phyloP scores from a whole-genome alignment of 2,329 filamentous ascomycete genomes.

The Raffaelea albimanens region DNA sequence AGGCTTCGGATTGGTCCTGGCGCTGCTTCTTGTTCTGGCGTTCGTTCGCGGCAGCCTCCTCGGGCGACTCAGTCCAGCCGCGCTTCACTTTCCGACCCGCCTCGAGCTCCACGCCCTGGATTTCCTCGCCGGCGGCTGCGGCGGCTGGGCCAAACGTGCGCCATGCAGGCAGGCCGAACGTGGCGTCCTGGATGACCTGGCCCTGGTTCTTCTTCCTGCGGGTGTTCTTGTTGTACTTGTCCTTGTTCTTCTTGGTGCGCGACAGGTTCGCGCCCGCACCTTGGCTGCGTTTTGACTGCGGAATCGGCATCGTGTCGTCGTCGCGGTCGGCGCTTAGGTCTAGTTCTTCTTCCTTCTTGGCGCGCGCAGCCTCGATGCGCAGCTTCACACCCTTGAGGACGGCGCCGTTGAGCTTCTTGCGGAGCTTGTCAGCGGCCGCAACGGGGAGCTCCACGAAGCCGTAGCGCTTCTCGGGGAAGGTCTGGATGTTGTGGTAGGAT shows the following conservation, averaged over 20 bases:
- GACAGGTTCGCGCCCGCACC: neutral
- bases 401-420: conserved; percentile 81
- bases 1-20: too few relatives aligned
- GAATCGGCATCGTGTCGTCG: neutral
- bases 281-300: neutral
- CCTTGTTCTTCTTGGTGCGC: neutral
- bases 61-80: conserved; percentile 68
- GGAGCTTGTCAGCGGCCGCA: conserved; percentile 80
- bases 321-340: conserved; percentile 21
- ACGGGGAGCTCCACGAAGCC: conserved; percentile 78
- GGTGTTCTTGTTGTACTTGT: neutral
- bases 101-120: conserved; percentile 61
- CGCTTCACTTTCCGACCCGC: conserved; percentile 73
- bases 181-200: neutral
- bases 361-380: conserved; percentile 63
- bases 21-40: neutral
- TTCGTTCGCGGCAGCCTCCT: conserved; percentile 27
- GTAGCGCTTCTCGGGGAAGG: conserved; percentile 84
- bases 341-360: conserved; percentile 40
- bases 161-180: conserved; percentile 1
- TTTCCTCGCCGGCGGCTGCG: conserved; percentile 23
- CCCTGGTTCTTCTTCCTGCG: neutral
- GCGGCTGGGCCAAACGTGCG: conserved; percentile 22
- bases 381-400: conserved; percentile 80
- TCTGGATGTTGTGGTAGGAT: conserved; percentile 78